Percentiles rank a stretch among this genome's conserved stretches.
phyloP scores from a whole-genome alignment of 192 early-diverging fungal species.

The Gamsiella multidivaricata region DNA sequence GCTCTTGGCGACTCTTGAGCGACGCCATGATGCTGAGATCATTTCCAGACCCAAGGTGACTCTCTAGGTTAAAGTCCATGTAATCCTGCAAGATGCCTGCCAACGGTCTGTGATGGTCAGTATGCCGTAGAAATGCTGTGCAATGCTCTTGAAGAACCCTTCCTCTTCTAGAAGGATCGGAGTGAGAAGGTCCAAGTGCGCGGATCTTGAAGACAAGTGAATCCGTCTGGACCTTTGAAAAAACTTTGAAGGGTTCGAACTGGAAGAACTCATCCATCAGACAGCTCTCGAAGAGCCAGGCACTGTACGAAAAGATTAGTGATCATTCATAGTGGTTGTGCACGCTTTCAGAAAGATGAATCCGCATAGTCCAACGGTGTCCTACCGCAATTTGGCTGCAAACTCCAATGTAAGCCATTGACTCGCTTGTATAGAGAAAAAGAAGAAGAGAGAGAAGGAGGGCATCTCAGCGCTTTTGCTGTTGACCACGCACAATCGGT shows the following conservation, averaged over 20 bases:
- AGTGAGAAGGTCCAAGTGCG: background rate
- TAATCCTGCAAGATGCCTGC: conserved; percentile 56
- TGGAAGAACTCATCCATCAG: conserved; percentile 63
- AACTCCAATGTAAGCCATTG: conserved; percentile 71
- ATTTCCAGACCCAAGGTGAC: background rate
- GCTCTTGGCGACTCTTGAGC: conserved; percentile 24
- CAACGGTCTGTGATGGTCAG: conserved; percentile 51
- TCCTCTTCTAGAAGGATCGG: background rate
- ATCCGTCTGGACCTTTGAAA: conserved; percentile 70
- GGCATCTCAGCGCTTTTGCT: background rate
- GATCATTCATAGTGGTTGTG: background rate
- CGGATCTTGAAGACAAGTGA: conserved; percentile 67
- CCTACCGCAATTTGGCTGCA: conserved; percentile 63
- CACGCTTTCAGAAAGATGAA: background rate
- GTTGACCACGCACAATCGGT: background rate
- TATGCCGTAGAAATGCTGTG: conserved; percentile 60
- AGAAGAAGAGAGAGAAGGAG: background rate
- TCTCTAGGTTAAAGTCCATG: conserved; percentile 21
- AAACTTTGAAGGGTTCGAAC: conserved; percentile 70
- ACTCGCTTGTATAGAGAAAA: conserved; percentile 46
- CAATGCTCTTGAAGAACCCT: conserved; percentile 16
- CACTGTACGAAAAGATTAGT: conserved; percentile 28
- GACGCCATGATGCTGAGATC: conserved; percentile 36
- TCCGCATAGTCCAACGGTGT: background rate
- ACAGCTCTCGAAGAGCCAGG: conserved; percentile 65